These are phyloP conservation scores for Diaporthe ilicicola DNA, from an alignment of 2,329 filamentous ascomycete genomes.

Conservation along the genomic window DNA sequence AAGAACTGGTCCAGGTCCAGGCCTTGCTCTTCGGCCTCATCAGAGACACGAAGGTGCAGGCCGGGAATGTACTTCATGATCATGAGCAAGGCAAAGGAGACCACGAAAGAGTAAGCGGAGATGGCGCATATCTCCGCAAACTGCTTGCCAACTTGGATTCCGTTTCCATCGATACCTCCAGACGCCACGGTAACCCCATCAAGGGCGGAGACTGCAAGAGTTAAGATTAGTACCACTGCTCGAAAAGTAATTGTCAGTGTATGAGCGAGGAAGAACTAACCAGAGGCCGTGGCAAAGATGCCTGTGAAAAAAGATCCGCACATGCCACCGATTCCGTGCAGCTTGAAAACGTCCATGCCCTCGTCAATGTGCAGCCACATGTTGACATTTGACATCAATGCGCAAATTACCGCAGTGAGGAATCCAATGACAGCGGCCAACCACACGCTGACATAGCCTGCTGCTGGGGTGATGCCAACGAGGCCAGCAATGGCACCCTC, in stretches of 20 bases:
- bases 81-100: conserved; percentile 61
- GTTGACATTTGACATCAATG: conserved; percentile 57
- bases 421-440: conserved; percentile 60
- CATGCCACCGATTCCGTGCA: conserved; percentile 67
- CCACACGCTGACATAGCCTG: conserved; percentile 63
- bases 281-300: conserved; percentile 57
- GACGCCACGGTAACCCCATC: conserved; percentile 57
- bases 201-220: conserved; percentile 54
- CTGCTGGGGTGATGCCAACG: conserved; percentile 67
- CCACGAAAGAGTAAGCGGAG: conserved; percentile 61
- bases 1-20: conserved; percentile 61
- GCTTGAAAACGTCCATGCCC: conserved; percentile 66
- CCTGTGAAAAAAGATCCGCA: conserved; percentile 66
- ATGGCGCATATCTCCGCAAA: conserved; percentile 65
- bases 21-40: conserved; percentile 63
- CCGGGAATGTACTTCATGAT: conserved; percentile 66
- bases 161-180: conserved; percentile 59
- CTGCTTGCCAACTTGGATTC: conserved; percentile 64
- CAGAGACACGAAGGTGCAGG: conserved; percentile 60
- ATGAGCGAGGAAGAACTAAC: conserved; percentile 32
- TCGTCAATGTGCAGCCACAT: conserved; percentile 63
- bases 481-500: conserved; percentile 64
- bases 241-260: neutral
- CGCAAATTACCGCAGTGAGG: conserved; percentile 57
- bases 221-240: neutral